Evolutionary conservation across 2,329 filamentous ascomycete genomes (phyloP), one percentile per base, ranked within the genome.

Genomic region (Ceratocystis variospora): DNA sequence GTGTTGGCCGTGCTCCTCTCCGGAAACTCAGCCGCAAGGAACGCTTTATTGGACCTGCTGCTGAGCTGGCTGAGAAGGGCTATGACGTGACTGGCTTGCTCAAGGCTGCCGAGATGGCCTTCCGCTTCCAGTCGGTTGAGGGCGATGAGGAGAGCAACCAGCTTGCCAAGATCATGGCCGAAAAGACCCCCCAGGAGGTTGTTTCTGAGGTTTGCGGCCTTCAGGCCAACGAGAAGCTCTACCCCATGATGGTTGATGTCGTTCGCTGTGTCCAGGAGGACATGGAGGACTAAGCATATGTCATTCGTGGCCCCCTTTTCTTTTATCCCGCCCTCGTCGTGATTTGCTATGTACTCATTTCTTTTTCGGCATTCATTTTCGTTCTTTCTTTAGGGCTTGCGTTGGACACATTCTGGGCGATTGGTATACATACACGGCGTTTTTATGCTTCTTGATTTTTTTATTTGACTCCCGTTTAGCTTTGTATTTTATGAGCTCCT

Each of bases 11-110:
- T 74, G 93, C 92, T 19, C 94, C 94, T 19, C 80, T 99, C 68
- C 88, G 94, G 75, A 99, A 99, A 82, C 83, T 99, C 44, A 87
- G 87, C 70, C 89, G 92, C 76, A 94, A 95, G 79, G 94, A 99
- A 79, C 91, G 94, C 57, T 96, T 99, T 79, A 87, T 99, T 71
- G 91, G 89, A 59, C 94, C 94, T 4, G 93, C 94, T 59, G 85
- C 89, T 8, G 88, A 96, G 77, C 84, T 99, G 19, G 91, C 91
- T 59, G 90, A 96, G 80, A 81, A 83, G 68, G 90, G 85, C 68
- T 81, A 90, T 77, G 82, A 84, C 71, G 87, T 87, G 75, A 81
- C 85, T 67, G 86, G 83, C 64, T 82, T 99, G 37, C 80, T 97
- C 64, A 87, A 87, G 67, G 89, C 90, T 22, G 84, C 94, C 59